Percentiles rank a stretch among this genome's conserved stretches.
These are phyloP conservation scores for Metschnikowia henanensis DNA, from an alignment of 805 yeast genomes.

Conservation along the genomic window DNA sequence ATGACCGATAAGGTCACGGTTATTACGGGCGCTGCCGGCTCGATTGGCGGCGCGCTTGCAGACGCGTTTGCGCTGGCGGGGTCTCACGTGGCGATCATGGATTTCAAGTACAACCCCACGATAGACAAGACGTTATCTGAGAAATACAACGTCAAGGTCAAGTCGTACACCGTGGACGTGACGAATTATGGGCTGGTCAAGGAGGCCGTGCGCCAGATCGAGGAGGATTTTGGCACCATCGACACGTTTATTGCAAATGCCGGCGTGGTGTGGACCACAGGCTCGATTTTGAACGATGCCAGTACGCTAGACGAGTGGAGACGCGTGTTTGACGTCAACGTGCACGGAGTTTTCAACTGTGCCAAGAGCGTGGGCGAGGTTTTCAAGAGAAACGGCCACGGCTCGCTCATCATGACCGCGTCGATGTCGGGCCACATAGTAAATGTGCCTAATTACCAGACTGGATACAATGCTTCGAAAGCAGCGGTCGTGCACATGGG, in stretches of 20 bases:
- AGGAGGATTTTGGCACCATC: constrained; percentile 71
- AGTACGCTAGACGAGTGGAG: constrained; percentile 63
- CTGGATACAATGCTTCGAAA: constrained; percentile 39
- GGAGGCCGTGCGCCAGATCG: constrained; percentile 48
- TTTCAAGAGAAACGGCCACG: constrained; percentile 71
- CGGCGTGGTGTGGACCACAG: constrained; percentile 58
- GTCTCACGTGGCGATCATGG: constrained; percentile 49
- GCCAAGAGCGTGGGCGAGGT: constrained; percentile 72
- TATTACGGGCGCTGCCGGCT: constrained; percentile 33
- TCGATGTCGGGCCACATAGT: constrained; percentile 90
- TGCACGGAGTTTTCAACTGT: constrained; percentile 42
- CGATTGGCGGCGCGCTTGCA: constrained; percentile 31
- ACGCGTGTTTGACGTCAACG: constrained; percentile 57
- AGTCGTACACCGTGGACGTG: constrained; percentile 65
- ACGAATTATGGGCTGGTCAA: constrained; percentile 51
- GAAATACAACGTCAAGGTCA: constrained; percentile 59
- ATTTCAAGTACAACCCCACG: constrained; percentile 33
- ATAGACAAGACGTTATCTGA: constrained; percentile 26
- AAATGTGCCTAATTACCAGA: constrained; percentile 84
- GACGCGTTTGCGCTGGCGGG: constrained; percentile 57
- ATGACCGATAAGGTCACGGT: constrained; percentile 27
- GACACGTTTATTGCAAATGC: constrained; percentile 90
- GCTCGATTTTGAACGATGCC: constrained; percentile 38
- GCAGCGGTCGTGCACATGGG: constrained; percentile 24
- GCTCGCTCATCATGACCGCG: constrained; percentile 82